Conservation (phyloP, 345 rosid species). For the Kernera saxatilis region DNA sequence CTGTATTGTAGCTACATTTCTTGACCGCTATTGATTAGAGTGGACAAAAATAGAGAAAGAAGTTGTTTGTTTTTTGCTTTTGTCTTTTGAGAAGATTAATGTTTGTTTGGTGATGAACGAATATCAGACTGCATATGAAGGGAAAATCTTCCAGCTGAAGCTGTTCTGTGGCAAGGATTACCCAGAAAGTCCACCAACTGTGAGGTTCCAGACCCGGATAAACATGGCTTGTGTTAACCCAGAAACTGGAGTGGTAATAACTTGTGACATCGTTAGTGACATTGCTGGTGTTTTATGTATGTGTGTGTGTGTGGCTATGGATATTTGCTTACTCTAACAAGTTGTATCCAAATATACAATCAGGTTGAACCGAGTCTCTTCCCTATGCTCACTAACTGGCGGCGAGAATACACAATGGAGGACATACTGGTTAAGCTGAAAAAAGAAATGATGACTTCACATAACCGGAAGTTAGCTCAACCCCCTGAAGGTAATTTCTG, state of each 20-base stretch:
- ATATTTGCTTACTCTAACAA: background rate
- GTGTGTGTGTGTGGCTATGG: background rate
- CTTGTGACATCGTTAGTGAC: background rate
- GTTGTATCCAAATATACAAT: background rate
- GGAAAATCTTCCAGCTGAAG: constrained; percentile 92
- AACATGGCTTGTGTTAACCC: constrained; percentile 94
- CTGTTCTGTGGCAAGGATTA: constrained; percentile 93
- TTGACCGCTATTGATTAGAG: background rate
- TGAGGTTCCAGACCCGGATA: constrained; percentile 84
- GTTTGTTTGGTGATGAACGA: background rate
- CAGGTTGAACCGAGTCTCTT: constrained; percentile 78
- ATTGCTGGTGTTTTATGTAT: background rate
- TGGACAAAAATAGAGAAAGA: background rate
- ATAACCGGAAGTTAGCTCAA: constrained; percentile 69
- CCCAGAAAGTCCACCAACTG: constrained; percentile 90
- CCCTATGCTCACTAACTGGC: constrained; percentile 68
- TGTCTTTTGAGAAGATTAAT: background rate
- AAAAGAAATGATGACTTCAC: constrained; percentile 71
- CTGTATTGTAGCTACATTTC: background rate
- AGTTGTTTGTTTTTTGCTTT: background rate
- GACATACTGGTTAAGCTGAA: constrained; percentile 62
- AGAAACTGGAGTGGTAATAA: constrained; percentile 83
- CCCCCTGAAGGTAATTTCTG: constrained; percentile 53
- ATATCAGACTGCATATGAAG: constrained; percentile 81
- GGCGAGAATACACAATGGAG: constrained; percentile 72